Conservation (phyloP, 2,329 filamentous ascomycete species). For the Aspergillus spinulosporus region DNA sequence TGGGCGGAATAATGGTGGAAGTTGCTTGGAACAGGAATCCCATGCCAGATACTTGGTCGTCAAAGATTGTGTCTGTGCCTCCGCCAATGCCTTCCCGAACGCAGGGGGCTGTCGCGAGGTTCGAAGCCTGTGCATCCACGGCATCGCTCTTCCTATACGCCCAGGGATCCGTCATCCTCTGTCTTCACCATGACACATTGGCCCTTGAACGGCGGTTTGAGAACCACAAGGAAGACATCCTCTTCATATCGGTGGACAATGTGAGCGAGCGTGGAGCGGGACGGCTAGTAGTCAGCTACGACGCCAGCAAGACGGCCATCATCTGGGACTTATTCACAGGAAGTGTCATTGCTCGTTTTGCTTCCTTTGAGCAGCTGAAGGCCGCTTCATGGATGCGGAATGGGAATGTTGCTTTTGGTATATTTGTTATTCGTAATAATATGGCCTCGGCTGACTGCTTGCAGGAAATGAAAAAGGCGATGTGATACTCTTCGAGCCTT, state of each 20-base stretch:
- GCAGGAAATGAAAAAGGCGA: slow-evolving; percentile 88
- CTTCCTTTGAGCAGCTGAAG: slow-evolving; percentile 81
- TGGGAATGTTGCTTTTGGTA: slow-evolving; percentile 95
- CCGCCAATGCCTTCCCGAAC: slow-evolving; percentile 25
- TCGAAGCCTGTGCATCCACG: slow-evolving; percentile 88
- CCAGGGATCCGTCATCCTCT: slow-evolving; percentile 76
- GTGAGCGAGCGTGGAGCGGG: slow-evolving; percentile 83
- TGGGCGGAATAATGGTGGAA: slow-evolving; percentile 54
- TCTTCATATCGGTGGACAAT: slow-evolving; percentile 85
- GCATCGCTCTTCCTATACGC: slow-evolving; percentile 88
- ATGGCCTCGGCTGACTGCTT: slow-evolving; percentile 1
- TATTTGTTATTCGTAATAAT: slow-evolving; percentile 29
- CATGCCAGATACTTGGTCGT: slow-evolving; percentile 59
- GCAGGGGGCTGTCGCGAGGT: slow-evolving; percentile 50
- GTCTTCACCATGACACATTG: slow-evolving; percentile 88
- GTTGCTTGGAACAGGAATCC: slow-evolving; percentile 60
- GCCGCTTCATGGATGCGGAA: slow-evolving; percentile 95
- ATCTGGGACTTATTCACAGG: slow-evolving; percentile 96
- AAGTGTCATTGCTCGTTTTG: slow-evolving; percentile 86
- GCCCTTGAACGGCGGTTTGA: slow-evolving; percentile 85
- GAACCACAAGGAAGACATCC: slow-evolving; percentile 77
- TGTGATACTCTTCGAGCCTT: slow-evolving; percentile 93
- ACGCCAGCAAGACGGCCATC: slow-evolving; percentile 85
- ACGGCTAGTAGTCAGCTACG: slow-evolving; percentile 87
- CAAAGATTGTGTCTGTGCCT: slow-evolving; percentile 53